Percentiles rank a stretch among this genome's conserved stretches.
Conservation (phyloP, 2,329 filamentous ascomycete genomes). For the Trichoderma atrobrunneum region DNA sequence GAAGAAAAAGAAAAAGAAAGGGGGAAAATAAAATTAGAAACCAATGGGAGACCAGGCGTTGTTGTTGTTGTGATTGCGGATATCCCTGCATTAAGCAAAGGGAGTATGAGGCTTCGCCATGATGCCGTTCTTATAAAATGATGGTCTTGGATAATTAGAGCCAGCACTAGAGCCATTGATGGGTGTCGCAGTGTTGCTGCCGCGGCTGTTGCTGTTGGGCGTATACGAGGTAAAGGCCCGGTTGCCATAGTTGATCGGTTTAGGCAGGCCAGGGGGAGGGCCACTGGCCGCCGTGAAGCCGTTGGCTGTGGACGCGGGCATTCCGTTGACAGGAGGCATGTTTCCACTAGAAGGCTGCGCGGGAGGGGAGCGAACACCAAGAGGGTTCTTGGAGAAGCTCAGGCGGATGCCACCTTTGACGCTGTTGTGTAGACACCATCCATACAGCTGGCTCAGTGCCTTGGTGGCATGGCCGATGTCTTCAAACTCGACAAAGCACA, state of each 20-base stretch:
- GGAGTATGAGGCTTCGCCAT: neutral
- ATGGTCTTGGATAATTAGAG: neutral
- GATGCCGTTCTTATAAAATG: neutral
- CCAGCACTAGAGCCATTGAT: neutral
- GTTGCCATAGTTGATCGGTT: constrained; percentile 65
- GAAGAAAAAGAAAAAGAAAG: neutral
- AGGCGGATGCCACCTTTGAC: constrained; percentile 91
- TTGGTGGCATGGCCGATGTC: constrained; percentile 90
- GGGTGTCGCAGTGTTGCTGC: neutral
- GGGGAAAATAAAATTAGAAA: neutral
- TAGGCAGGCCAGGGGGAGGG: constrained; percentile 76
- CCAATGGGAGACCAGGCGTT: neutral
- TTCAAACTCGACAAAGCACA: constrained; percentile 99
- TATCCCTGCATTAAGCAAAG: neutral
- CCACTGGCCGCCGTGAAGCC: constrained; percentile 68
- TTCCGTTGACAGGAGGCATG: constrained; percentile 57
- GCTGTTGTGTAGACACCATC: constrained; percentile 82
- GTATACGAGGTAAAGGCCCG: constrained; percentile 18
- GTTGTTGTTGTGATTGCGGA: neutral
- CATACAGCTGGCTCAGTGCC: constrained; percentile 85
- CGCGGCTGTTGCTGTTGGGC: neutral
- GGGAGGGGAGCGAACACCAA: constrained; percentile 74
- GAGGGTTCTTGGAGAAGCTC: constrained; percentile 95
- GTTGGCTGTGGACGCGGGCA: constrained; percentile 52
- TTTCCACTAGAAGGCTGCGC: constrained; percentile 37